Evolutionary conservation across 2,329 filamentous ascomycete genomes (phyloP), one percentile per base, ranked within the genome.

Genomic region (Penicillium sp.): DNA sequence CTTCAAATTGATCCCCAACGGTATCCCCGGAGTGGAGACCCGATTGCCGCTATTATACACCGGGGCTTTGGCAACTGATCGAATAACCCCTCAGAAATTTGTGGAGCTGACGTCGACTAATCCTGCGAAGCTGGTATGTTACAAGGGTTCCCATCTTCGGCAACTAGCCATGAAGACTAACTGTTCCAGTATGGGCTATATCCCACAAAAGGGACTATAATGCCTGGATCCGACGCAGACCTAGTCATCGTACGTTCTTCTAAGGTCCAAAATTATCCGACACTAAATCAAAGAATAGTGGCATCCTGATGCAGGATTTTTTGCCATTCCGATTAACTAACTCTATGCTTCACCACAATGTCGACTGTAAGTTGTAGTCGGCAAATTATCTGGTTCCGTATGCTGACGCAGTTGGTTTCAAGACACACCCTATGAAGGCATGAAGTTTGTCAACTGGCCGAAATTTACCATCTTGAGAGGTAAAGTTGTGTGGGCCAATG

Each of bases 71-170:
- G 45, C 57, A 15, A 57, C 55, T 52, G 48, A 62, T 52, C 66
- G 60, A 58, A 62, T 64, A 29, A 72, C 52, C 50, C 65, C 73
- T 3, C 70, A 71, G n/a, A 68, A 69, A 4, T 78, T 77, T 58
- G 76, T 79, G 16, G 70, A 75, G 56, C 48, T 78, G n/a, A 77
- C 74, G 1, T 66, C 69, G 3, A 70, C 71, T 0, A 78, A 77
- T 46, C 69, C 75, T 1, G 76, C 76, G 0, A 76, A 73, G 58
- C 58, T 77, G 24, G 52, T 54, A 51, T 29, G 42, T 5, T 23
- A 24, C 6, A 34, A 34, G 26, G 21, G 6, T 16, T 16, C 18
- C n/a, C 5, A 8, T 7, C n/a, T 9, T 29, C 9, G 28, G 10
- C n/a, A 36, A 8, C 6, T 36, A 3, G n/a, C 5, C 23, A 21